Base-by-base conservation (phyloP, 2,329 filamentous ascomycete genomes). In the Xylariaceae sp. region DNA sequence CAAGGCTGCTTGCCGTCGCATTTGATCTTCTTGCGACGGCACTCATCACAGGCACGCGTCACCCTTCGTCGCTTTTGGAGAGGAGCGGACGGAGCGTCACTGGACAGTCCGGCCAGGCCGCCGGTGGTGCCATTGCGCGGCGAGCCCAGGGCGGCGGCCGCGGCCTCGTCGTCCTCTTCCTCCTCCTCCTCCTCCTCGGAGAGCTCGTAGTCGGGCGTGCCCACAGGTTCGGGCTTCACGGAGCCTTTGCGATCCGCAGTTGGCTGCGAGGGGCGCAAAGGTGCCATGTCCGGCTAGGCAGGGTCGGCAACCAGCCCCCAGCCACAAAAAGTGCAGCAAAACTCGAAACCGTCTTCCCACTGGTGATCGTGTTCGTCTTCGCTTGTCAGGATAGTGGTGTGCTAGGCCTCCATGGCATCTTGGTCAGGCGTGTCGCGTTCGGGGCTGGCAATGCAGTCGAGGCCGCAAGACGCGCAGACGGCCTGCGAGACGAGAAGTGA, bases 1-100 rank as follows among this genome's bases (percentile, higher is more conserved):
- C 85, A 92, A 8, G 85, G 85, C 56, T 89, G 83, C 58, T 88
- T 87, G 47, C 83, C 84, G 56, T 89, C 83, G 49, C 83, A 90
- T 57, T 89, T 90, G 52, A 90, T 90, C 60, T 90, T 90, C 58
- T 90, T 90, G 46, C 83, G 73, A 37, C 84, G 74, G 55, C 84
- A 90, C 37, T 54, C 51, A 38, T 89, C 84, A 59, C 84, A 90
- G 25, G 84, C 84, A 49, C 85, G 71, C 14, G 83, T 89, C 28
- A 90, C 84, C 52, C 85, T 72, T 35, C 83, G 71, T 41, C 84
- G 72, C 56, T 90, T 89, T 53, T 88, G 83, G 38, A 83, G 68
- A 11, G 81, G 82, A 45, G 67, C 61, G 24, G 60, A 62, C n/a
- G 64, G 53, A 12, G 56, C 55, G 33, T 62, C 60, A 33, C 45